phyloP scores from a whole-genome alignment of 352 stramenopile genomes.

The Phytophthora agathidicida region DNA sequence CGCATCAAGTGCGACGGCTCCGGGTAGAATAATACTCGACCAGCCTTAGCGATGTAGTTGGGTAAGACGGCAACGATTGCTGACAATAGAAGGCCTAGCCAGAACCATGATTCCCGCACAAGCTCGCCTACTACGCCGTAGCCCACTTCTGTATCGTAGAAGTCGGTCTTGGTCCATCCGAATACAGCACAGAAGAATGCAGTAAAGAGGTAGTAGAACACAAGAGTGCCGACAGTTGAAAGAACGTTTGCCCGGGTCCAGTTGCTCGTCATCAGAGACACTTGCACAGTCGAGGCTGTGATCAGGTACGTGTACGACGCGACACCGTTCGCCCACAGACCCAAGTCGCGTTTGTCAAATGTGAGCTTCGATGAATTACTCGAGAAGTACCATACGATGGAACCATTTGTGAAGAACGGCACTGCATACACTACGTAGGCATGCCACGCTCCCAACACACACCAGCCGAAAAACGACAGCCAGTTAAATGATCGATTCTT shows the following conservation, averaged over 20 bases:
- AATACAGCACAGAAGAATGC: conserved; percentile 85
- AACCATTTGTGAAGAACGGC: conserved; percentile 86
- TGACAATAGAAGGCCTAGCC: conserved; percentile 74
- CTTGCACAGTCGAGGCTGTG: conserved; percentile 84
- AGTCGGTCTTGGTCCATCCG: conserved; percentile 71
- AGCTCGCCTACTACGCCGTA: conserved; percentile 75
- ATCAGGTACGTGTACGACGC: conserved; percentile 89
- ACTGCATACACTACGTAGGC: conserved; percentile 88
- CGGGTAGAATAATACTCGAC: conserved; percentile 87
- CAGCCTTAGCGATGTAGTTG: conserved; percentile 89
- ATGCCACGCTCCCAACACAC: conserved; percentile 83
- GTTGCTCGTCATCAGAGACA: conserved; percentile 90
- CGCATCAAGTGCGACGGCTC: conserved; percentile 91
- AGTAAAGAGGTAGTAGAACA: conserved; percentile 90
- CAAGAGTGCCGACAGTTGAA: conserved; percentile 76
- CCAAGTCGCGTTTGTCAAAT: conserved; percentile 75
- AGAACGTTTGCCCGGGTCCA: conserved; percentile 80
- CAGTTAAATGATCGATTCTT: conserved; percentile 92
- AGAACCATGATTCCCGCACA: conserved; percentile 80
- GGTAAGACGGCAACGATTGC: conserved; percentile 68
- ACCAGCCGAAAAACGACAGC: conserved; percentile 90
- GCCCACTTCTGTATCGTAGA: conserved; percentile 82
- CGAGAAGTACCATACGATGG: conserved; percentile 85
- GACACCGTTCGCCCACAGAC: conserved; percentile 81
- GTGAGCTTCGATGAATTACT: conserved; percentile 51